These are phyloP conservation scores for Candida ascalaphidarum DNA, from an alignment of 805 yeast species.

Conservation along the genomic window DNA sequence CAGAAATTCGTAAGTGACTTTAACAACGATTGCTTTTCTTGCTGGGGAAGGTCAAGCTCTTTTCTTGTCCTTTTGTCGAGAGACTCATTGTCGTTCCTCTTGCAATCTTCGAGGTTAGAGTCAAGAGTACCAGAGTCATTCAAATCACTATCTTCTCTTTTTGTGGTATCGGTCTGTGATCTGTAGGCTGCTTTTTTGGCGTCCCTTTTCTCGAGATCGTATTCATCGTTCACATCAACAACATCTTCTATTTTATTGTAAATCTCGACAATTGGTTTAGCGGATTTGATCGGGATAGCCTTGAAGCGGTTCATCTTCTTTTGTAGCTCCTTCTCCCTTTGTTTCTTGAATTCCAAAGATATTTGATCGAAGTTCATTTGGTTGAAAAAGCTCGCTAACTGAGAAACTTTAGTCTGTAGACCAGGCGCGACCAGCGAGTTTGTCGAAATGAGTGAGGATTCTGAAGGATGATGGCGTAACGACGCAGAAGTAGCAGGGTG, in stretches of 20 bases:
- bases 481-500: too few relatives aligned
- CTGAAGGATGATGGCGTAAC: too few relatives aligned
- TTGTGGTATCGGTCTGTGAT: too few relatives aligned
- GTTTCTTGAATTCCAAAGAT: slow-evolving; percentile 79
- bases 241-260: slow-evolving; percentile 86
- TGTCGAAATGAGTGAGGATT: too few relatives aligned
- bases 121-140: too few relatives aligned
- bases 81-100: not conserved
- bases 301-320: slow-evolving; percentile 54
- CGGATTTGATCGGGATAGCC: slow-evolving; percentile 62
- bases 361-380: slow-evolving; percentile 72
- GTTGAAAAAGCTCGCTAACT: slow-evolving; percentile 60
- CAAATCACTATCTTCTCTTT: too few relatives aligned
- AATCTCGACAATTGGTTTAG: slow-evolving; percentile 85
- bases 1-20: slow-evolving; percentile 84
- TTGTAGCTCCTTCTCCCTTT: slow-evolving; percentile 68
- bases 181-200: slow-evolving; percentile 4
- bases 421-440: too few relatives aligned
- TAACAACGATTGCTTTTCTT: slow-evolving; percentile 69
- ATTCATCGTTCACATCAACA: slow-evolving; percentile 40
- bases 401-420: slow-evolving; percentile 38
- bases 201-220: slow-evolving; percentile 1
- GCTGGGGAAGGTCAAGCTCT: slow-evolving; percentile 26
- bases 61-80: slow-evolving; percentile 1
- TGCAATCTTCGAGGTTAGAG: not conserved